Base-by-base conservation (phyloP, 441 rosid species). In the Francoa sonchifolia region DNA sequence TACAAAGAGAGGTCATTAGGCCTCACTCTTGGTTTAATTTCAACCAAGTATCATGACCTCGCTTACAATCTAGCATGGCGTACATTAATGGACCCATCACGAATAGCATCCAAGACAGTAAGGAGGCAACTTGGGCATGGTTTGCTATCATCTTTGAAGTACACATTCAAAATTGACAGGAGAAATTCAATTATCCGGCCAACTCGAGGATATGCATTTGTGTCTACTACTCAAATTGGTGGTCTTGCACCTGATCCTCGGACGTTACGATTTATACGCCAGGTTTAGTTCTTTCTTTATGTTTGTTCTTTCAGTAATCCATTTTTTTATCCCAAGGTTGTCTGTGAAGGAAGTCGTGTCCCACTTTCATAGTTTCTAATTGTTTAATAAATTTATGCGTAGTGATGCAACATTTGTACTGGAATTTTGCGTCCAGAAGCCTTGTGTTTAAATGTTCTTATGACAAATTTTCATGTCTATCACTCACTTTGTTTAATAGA, bases 81-180 rank as follows among this genome's bases (percentile, higher is more conserved):
- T 35, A 73, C 68, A 31, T 65, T 90, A 62, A 65, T 65, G 10
- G 99, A 90, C 64, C 95, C 95, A 55, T 70, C 94, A 13, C 83
- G 54, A 33, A 30, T 51, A 50, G 73, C 89, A 7, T 76, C 95
- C 11, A 38, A 48, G 25, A 50, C 93, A 11, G 50, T 78, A 15
- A 76, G 90, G 86, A 82, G 77, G 65, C 95, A 86, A 54, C 83
- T 86, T 66, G 95, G 96, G 47, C 95, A 82, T 52, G 68, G 61
- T 64, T 48, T 86, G 47, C 70, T 80, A 52, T 80, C 99, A 8
- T 77, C 83, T 8, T 57, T 90, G 61, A 86, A 80, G 58, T 82
- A 86, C 48, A 74, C 79, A 5, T 75, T 78, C 51, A 82, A 67
- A 60, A 39, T 68, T 63, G 99, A 90, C 62, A 40, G 35, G 71